These are phyloP conservation scores for Pulveroboletus sp. DNA, from an alignment of 768 basidiomycete genomes.

Conservation along the genomic window DNA sequence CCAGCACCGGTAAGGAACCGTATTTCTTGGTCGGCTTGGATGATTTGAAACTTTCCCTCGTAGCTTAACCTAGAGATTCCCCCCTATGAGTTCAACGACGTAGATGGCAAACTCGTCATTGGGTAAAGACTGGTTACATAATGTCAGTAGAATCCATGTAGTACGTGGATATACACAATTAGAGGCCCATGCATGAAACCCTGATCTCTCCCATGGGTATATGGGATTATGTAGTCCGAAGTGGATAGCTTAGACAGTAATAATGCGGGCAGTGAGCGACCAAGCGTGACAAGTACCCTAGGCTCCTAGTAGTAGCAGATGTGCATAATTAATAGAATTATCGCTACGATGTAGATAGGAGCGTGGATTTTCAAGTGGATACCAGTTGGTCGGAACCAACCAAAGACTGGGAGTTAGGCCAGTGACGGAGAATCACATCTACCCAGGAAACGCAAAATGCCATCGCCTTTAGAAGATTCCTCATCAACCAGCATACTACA, in stretches of 20 bases:
- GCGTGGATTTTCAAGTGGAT: background rate
- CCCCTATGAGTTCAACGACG: constrained; percentile 81
- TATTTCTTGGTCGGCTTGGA: background rate
- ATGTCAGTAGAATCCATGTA: constrained; percentile 17
- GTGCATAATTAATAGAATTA: background rate
- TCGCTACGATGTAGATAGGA: background rate
- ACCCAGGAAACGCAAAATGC: constrained; percentile 21
- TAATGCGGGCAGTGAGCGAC: background rate
- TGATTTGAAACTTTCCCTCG: constrained; percentile 10
- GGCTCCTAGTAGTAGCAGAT: too few species aligned
- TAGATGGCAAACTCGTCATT: constrained; percentile 79
- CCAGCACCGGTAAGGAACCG: constrained; percentile 78
- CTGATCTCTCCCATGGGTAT: background rate
- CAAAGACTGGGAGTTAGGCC: constrained; percentile 1
- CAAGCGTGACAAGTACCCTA: background rate
- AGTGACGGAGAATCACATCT: constrained; percentile 9
- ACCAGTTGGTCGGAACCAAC: background rate
- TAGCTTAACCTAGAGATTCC: constrained; percentile 95
- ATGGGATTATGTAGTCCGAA: too few species aligned
- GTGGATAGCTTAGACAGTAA: background rate
- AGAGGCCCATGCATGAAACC: constrained; percentile 16
- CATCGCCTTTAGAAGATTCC: constrained; percentile 12
- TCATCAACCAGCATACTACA: constrained; percentile 9
- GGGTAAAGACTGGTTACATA: constrained; percentile 45
- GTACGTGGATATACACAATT: constrained; percentile 19